Evolutionary conservation across 1,284 basidiomycete genomes (phyloP).

Genomic region (Marasmius tenuissimus): DNA sequence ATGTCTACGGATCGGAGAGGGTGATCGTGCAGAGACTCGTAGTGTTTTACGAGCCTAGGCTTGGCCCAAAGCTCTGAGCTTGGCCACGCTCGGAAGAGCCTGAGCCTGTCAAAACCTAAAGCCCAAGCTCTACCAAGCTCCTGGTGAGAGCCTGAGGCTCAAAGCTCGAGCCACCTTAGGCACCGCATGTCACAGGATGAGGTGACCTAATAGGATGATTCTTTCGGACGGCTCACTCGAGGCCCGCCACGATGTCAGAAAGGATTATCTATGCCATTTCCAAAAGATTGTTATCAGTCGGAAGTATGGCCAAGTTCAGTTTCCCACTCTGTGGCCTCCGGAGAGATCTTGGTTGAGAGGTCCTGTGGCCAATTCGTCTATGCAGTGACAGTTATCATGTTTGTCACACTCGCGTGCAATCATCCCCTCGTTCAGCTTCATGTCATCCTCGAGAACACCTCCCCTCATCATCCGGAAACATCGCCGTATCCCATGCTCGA

Average conservation of each 20-base stretch:
- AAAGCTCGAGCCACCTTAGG: too few relatives aligned
- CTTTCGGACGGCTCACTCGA: not conserved
- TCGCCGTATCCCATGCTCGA: conserved; percentile 8
- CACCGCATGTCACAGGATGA: too few relatives aligned
- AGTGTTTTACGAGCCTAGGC: too few relatives aligned
- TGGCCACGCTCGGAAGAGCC: too few relatives aligned
- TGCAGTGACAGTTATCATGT: conserved; percentile 11
- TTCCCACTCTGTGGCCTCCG: conserved; percentile 10
- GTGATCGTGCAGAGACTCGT: too few relatives aligned
- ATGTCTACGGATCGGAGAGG: conserved; percentile 77
- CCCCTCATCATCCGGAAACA: too few relatives aligned
- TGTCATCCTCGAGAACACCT: not conserved
- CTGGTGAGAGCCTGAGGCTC: too few relatives aligned
- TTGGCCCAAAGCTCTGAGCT: too few relatives aligned
- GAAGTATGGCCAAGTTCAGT: not conserved
- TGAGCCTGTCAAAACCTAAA: too few relatives aligned
- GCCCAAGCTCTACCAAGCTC: too few relatives aligned
- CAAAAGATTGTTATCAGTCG: not conserved
- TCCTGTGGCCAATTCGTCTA: conserved; percentile 13
- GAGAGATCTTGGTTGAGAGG: conserved; percentile 1
- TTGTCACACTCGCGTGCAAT: not conserved
- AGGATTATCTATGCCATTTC: not conserved
- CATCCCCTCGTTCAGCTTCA: conserved; percentile 5
- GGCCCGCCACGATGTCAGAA: not conserved
- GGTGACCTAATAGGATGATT: too few relatives aligned